A percentile compares a stretch with the other conserved stretches of the same genome.
Evolutionary conservation across 2,329 filamentous ascomycete species (phyloP).

Genomic region (Stachybotrys chartarum): DNA sequence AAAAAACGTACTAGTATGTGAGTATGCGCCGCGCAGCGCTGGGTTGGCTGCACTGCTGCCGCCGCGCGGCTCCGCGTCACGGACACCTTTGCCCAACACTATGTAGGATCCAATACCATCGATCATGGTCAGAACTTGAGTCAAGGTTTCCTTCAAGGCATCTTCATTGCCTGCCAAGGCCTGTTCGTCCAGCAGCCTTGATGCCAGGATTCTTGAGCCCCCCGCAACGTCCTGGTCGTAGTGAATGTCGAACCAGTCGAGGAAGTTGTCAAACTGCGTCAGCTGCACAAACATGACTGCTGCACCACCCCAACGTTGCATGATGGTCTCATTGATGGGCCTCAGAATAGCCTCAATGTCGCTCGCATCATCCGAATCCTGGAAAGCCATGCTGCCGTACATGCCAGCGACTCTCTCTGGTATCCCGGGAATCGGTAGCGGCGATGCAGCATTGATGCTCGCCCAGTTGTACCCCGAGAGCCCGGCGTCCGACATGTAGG

Average conservation of each 20-base stretch:
- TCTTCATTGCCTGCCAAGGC: constrained; percentile 25
- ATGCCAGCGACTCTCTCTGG: constrained; percentile 27
- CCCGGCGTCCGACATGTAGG: constrained; percentile 40
- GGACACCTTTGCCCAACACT: background rate
- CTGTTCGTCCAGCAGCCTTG: constrained; percentile 33
- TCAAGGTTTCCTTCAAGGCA: constrained; percentile 5
- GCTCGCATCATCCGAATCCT: constrained; percentile 23
- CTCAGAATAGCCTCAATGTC: constrained; percentile 20
- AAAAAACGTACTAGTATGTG: background rate
- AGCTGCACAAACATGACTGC: constrained; percentile 9
- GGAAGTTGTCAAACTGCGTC: constrained; percentile 22
- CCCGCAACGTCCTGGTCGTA: constrained; percentile 29
- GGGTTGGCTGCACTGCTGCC: background rate
- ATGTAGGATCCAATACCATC: background rate
- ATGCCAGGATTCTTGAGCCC: constrained; percentile 28
- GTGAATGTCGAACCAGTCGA: constrained; percentile 27
- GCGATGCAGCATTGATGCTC: constrained; percentile 23
- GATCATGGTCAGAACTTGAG: background rate
- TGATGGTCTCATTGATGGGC: constrained; percentile 28
- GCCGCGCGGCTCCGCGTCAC: background rate
- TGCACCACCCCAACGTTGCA: constrained; percentile 25
- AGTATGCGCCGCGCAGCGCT: background rate
- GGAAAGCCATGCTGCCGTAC: constrained; percentile 23
- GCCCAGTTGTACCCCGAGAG: constrained; percentile 42
- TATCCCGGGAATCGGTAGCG: constrained; percentile 23